Conservation (phyloP, 192 early-diverging fungal species). For the Gonapodya sp. region DNA sequence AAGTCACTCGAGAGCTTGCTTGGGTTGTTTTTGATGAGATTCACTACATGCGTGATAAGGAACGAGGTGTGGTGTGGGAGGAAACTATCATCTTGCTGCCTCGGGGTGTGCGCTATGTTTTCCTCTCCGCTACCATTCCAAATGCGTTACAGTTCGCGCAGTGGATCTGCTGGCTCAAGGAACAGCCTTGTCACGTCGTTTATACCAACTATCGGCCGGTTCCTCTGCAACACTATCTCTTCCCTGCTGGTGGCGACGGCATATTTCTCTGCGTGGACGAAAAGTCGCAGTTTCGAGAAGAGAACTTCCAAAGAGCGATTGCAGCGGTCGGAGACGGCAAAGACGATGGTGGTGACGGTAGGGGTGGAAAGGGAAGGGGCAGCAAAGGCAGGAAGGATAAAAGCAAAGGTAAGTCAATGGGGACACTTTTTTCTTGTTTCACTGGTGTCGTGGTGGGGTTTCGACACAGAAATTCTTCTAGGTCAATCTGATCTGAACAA, state of each 20-base stretch:
- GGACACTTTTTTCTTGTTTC: not conserved
- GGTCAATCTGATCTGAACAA: conserved; percentile 79
- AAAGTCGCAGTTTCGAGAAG: conserved; percentile 86
- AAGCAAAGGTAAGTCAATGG: conserved; percentile 1
- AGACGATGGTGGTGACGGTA: conserved; percentile 1
- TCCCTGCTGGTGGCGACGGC: conserved; percentile 81
- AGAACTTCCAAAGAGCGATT: conserved; percentile 90
- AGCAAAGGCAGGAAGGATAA: conserved; percentile 29
- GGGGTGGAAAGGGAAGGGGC: not conserved
- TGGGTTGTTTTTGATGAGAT: conserved; percentile 99
- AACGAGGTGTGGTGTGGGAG: conserved; percentile 98
- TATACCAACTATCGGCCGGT: conserved; percentile 96
- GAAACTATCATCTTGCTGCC: conserved; percentile 95
- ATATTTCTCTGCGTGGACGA: conserved; percentile 96
- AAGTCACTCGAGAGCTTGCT: conserved; percentile 91
- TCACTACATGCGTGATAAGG: conserved; percentile 97
- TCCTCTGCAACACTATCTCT: conserved; percentile 94
- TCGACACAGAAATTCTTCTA: not conserved
- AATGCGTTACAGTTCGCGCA: conserved; percentile 98
- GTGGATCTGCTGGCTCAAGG: conserved; percentile 93
- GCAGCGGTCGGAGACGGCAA: conserved; percentile 37
- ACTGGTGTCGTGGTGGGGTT: not conserved
- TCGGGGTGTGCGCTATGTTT: conserved; percentile 83
- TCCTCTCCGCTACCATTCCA: conserved; percentile 96
- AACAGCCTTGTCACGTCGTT: conserved; percentile 96